A percentile compares a stretch with the other conserved stretches of the same genome.
Conservation (phyloP, 2,329 filamentous ascomycete species). For the Aspergillus piperis region DNA sequence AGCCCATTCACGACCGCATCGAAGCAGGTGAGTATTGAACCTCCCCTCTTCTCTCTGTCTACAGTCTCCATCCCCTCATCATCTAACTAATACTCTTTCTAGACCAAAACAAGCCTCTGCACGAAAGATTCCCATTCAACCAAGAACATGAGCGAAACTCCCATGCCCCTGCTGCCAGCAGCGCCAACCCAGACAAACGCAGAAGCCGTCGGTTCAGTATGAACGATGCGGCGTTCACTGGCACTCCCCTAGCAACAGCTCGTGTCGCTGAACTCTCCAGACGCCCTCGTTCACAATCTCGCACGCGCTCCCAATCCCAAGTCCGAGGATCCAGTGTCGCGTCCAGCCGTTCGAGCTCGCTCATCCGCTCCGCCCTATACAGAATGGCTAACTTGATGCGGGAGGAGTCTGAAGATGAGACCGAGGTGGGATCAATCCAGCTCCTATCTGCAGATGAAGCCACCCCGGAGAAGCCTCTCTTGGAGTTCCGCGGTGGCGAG, state of each 20-base stretch:
- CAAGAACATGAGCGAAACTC: constrained; percentile 15
- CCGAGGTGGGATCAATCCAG: background rate
- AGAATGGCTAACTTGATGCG: constrained; percentile 9
- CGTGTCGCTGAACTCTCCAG: constrained; percentile 12
- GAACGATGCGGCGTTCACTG: constrained; percentile 20
- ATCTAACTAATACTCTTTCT: background rate
- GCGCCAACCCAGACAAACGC: background rate
- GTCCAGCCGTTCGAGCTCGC: constrained; percentile 14
- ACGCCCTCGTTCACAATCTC: constrained; percentile 14
- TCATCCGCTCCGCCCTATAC: constrained; percentile 18
- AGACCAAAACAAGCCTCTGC: constrained; percentile 21
- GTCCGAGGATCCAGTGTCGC: constrained; percentile 12
- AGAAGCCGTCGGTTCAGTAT: constrained; percentile 30
- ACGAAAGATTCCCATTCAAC: constrained; percentile 30
- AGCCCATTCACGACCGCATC: constrained; percentile 19
- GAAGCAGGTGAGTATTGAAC: constrained; percentile 18
- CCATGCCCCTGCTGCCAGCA: constrained; percentile 1
- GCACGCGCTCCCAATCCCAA: constrained; percentile 15
- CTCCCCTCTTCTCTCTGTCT: too few species aligned
- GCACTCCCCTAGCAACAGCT: background rate
- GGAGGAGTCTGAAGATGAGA: background rate
- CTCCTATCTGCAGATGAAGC: constrained; percentile 18
- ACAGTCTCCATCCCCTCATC: too few species aligned
- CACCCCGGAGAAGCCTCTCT: constrained; percentile 25
- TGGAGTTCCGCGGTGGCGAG: constrained; percentile 32